Conservation (phyloP, 2,329 filamentous ascomycete genomes). For the Apiospora saccharicola region DNA sequence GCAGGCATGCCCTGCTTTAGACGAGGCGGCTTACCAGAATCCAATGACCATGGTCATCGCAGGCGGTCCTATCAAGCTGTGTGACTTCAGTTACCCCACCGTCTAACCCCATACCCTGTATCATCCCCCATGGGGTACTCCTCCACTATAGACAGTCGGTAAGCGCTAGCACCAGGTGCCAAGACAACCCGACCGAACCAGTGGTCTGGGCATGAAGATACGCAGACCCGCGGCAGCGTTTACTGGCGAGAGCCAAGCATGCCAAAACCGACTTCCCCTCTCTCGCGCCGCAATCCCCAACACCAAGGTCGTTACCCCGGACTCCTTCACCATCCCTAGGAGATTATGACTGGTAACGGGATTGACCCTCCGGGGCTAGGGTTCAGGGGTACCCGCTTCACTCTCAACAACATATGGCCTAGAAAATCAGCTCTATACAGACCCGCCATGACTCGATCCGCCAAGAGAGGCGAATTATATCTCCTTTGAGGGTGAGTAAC, state of each 20-base stretch:
- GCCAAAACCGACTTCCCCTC: slow-evolving; percentile 5
- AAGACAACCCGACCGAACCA: neutral
- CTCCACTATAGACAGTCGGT: neutral
- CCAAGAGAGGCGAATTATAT: neutral
- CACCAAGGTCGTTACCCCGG: neutral
- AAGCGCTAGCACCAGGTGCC: slow-evolving; percentile 12
- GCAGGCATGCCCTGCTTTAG: neutral
- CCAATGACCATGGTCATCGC: neutral
- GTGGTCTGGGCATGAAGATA: neutral
- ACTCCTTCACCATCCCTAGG: neutral
- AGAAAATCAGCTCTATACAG: neutral
- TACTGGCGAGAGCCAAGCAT: neutral
- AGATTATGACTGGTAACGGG: neutral
- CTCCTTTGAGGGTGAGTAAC: neutral
- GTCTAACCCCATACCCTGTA: neutral
- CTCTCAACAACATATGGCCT: neutral
- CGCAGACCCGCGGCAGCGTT: neutral
- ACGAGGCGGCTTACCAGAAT: neutral
- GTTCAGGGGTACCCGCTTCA: neutral
- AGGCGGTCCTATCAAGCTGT: neutral
- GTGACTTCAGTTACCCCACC: neutral
- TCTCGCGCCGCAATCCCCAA: neutral
- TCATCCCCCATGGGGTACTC: neutral
- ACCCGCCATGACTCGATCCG: neutral
- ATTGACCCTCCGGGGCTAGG: neutral